These are phyloP conservation scores for Zopfia rhizophila DNA, from an alignment of 2,329 filamentous ascomycete genomes.

Conservation along the genomic window DNA sequence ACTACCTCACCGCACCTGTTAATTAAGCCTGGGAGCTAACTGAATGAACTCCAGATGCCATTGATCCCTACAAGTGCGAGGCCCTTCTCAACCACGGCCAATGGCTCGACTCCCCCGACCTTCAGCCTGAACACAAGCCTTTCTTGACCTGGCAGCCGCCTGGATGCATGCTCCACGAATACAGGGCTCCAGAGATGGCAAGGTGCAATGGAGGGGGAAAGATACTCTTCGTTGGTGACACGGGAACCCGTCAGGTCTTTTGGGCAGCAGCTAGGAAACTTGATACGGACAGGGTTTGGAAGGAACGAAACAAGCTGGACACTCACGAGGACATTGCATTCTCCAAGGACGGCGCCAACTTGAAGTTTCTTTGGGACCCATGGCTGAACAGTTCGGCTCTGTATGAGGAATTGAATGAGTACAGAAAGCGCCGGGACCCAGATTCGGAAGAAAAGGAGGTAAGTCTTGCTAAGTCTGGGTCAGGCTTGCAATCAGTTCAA, in stretches of 20 bases:
- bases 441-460: constrained; percentile 16
- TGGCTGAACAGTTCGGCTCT: constrained; percentile 65
- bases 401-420: constrained; percentile 54
- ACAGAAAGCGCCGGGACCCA: constrained; percentile 35
- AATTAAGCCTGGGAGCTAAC: not conserved
- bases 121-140: constrained; percentile 36
- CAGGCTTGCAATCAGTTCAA: constrained; percentile 1
- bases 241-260: constrained; percentile 68
- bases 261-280: constrained; percentile 66
- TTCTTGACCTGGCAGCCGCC: constrained; percentile 68
- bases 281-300: constrained; percentile 49
- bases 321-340: constrained; percentile 59
- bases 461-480: constrained; percentile 18
- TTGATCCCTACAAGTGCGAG: constrained; percentile 65
- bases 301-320: constrained; percentile 31
- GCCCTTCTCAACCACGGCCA: constrained; percentile 63
- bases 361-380: constrained; percentile 72
- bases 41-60: constrained; percentile 44
- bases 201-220: constrained; percentile 63
- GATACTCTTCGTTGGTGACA: constrained; percentile 71
- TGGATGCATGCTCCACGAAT: constrained; percentile 68
- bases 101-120: constrained; percentile 59
- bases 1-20: not conserved
- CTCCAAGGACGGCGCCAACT: constrained; percentile 55
- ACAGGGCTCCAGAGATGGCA: constrained; percentile 62